Base-by-base conservation (phyloP, 1,284 basidiomycete genomes). In the Pyrrhoderma lamaoense region DNA sequence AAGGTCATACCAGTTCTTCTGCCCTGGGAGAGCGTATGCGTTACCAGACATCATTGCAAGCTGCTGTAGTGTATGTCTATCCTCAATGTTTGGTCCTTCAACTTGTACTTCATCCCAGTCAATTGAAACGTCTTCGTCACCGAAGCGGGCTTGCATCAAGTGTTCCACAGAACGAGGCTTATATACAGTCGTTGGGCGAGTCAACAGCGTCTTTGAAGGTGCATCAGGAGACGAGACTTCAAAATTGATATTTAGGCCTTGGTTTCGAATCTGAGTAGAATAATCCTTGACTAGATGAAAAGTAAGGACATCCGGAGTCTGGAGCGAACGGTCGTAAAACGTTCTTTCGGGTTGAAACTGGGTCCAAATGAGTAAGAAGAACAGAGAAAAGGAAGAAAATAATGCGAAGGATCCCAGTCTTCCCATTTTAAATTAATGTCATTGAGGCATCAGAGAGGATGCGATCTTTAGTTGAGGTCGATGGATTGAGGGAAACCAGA, bases 31-130 rank as follows among this genome's bases (percentile, higher is more conserved):
- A 37, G 82, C 78, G 67, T 98, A 99, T 1, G 96, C 95, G 64
- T 96, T 90, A 31, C 81, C 86, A 1, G 88, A 76, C 87, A 99
- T 96, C 60, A 89, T 85, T 3, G 89, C 94, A 18, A 98, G 77
- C 55, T 91, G 82, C 2, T 79, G 74, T 5, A 98, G 69, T 0
- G 94, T 97, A 61, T 89, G 81, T 43, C 79, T 73, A 65, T 97
- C 87, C 45, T 79, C 76, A 13, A 93, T 67, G 61, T 98, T 84
- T 2, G 86, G 86, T 9, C 73, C 84, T 7, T 74, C 66, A 27
- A 85, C 65, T 18, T 74, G 65, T 3, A 75, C 61, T 40, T 66
- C 60, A 45, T 80, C 72, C 85, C 86, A 89, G 44, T 78, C 69
- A 1, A 85, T 59, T 5, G 62, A 60, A 45, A 79, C 74, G 58